These are phyloP conservation scores for Patellifolia procumbens DNA, from an alignment of 179 eudicot species.

Conservation along the genomic window DNA sequence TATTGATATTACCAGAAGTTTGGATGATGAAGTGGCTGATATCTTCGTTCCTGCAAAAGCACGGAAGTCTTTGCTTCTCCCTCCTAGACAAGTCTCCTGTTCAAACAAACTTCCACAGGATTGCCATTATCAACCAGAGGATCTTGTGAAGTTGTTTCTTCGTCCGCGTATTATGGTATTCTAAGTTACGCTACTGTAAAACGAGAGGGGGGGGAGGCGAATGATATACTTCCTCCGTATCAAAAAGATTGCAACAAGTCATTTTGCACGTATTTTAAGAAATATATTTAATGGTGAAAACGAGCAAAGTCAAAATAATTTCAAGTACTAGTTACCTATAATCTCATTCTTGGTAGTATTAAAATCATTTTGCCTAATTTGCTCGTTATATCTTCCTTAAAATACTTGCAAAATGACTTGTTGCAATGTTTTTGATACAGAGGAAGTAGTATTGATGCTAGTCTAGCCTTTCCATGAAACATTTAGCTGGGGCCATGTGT, in stretches of 20 bases:
- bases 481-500: too few relatives aligned
- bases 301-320: too few relatives aligned
- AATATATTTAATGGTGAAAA: too few relatives aligned
- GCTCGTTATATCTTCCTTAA: too few relatives aligned
- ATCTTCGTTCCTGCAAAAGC: slow-evolving; percentile 77
- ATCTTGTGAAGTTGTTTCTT: slow-evolving; percentile 91
- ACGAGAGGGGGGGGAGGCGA: background rate
- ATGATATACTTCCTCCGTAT: too few relatives aligned
- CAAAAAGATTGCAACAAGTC: too few relatives aligned
- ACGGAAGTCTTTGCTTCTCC: slow-evolving; percentile 73
- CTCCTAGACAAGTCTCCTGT: slow-evolving; percentile 54
- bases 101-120: slow-evolving; percentile 86
- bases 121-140: slow-evolving; percentile 94
- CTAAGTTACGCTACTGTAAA: background rate
- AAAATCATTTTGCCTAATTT: too few relatives aligned
- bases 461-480: background rate
- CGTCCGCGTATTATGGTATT: slow-evolving; percentile 77
- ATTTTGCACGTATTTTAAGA: too few relatives aligned
- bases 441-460: background rate
- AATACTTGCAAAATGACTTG: too few relatives aligned
- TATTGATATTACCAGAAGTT: slow-evolving; percentile 59
- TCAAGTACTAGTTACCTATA: too few relatives aligned
- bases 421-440: too few relatives aligned
- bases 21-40: slow-evolving; percentile 49
- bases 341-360: too few relatives aligned